Percentiles rank a stretch among this genome's conserved stretches.
These are phyloP conservation scores for Mycena rosella DNA, from an alignment of 768 basidiomycete genomes.

Conservation along the genomic window DNA sequence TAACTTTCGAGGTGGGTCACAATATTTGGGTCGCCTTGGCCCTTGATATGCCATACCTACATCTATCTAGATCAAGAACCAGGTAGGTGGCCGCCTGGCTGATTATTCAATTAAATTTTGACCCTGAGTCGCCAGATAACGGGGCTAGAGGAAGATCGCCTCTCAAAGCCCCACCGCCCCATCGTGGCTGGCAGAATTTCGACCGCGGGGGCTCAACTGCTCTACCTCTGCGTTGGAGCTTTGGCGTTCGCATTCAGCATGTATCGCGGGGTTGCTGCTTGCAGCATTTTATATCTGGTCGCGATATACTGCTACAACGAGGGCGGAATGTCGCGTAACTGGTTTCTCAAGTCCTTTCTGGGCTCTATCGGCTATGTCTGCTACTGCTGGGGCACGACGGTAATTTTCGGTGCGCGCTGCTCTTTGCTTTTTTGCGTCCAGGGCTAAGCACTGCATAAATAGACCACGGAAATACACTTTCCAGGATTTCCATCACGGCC, in stretches of 20 bases:
- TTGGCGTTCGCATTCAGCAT: conserved; percentile 29
- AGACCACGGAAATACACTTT: conserved; percentile 34
- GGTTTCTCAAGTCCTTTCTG: conserved; percentile 34
- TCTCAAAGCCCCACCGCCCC: conserved; percentile 40
- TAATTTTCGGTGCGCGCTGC: conserved; percentile 33
- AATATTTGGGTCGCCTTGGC: background rate
- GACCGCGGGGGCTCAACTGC: conserved; percentile 20
- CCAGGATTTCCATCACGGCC: conserved; percentile 35
- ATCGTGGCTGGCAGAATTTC: conserved; percentile 36
- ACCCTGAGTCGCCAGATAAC: conserved; percentile 12
- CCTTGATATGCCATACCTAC: background rate
- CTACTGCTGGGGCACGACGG: conserved; percentile 40
- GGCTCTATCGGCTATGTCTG: conserved; percentile 39
- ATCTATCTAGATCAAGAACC: conserved; percentile 23
- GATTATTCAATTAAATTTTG: background rate
- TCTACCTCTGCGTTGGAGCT: conserved; percentile 29
- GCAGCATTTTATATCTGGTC: conserved; percentile 33
- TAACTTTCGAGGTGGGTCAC: conserved; percentile 35
- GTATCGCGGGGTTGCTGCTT: conserved; percentile 17
- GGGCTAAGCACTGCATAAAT: background rate
- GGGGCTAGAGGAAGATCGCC: conserved; percentile 39
- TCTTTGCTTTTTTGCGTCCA: background rate
- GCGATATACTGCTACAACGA: conserved; percentile 39
- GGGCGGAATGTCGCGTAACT: conserved; percentile 29
- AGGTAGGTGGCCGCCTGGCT: background rate